These are phyloP conservation scores for Phyllosticta citrichinensis DNA, from an alignment of 2,329 filamentous ascomycete species.

Conservation along the genomic window DNA sequence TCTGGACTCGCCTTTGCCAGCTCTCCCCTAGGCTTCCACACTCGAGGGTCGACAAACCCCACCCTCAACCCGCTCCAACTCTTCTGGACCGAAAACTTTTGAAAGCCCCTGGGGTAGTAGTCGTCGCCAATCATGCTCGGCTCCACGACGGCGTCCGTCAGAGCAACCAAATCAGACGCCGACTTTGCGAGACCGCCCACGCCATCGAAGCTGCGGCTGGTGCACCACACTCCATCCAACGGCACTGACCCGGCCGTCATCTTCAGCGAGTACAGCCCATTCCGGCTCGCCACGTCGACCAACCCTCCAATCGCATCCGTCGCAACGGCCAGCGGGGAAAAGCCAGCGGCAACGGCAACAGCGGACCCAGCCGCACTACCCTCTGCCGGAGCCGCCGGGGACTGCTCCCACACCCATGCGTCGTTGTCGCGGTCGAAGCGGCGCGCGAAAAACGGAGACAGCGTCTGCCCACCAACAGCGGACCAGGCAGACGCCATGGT, in stretches of 20 bases:
- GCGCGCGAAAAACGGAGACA: slow-evolving; percentile 28
- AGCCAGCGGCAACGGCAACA: slow-evolving; percentile 30
- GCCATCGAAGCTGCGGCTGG: slow-evolving; percentile 25
- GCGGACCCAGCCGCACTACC: slow-evolving; percentile 30
- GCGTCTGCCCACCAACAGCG: slow-evolving; percentile 29
- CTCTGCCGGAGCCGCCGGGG: slow-evolving; percentile 24
- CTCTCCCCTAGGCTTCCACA: slow-evolving; percentile 27
- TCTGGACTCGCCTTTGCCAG: slow-evolving; percentile 25
- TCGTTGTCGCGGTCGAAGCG: slow-evolving; percentile 28
- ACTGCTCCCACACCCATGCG: slow-evolving; percentile 17
- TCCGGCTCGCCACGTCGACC: slow-evolving; percentile 30
- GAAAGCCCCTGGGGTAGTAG: slow-evolving; percentile 15
- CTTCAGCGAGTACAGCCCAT: slow-evolving; percentile 31
- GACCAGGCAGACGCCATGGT: slow-evolving; percentile 32
- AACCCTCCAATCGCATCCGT: slow-evolving; percentile 32
- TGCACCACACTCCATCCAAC: slow-evolving; percentile 26
- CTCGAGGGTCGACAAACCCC: slow-evolving; percentile 26
- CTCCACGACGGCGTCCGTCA: slow-evolving; percentile 24
- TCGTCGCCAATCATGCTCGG: slow-evolving; percentile 19
- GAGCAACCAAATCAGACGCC: slow-evolving; percentile 25
- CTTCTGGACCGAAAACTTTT: slow-evolving; percentile 23
- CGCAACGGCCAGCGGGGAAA: slow-evolving; percentile 30
- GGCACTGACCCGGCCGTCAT: slow-evolving; percentile 26
- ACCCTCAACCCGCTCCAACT: slow-evolving; percentile 24
- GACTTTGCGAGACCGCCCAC: slow-evolving; percentile 28